Evolutionary conservation across 139 green algal species (phyloP).

Genomic region (Chlamydomonas sp.): DNA sequence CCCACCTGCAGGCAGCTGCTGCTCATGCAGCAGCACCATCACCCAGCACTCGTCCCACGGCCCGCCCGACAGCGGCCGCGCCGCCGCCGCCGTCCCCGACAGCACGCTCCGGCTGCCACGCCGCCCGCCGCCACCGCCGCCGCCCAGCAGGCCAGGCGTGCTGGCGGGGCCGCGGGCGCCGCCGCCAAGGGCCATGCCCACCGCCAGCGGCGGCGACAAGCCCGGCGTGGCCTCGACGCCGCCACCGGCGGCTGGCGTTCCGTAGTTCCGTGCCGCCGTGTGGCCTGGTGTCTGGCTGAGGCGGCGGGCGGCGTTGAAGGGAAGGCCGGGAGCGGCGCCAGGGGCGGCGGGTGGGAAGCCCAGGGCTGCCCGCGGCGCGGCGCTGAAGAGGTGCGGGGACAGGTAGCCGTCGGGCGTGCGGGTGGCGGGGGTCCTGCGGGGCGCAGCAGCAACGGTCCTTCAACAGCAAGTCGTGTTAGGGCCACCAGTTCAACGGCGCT

Average conservation of each 20-base stretch:
- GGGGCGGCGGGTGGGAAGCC: background rate
- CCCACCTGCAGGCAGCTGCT: slow-evolving; percentile 4
- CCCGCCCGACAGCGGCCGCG: background rate
- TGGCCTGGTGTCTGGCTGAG: too few species aligned
- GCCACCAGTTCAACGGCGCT: too few species aligned
- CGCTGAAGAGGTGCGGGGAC: slow-evolving; percentile 50
- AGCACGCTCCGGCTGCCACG: slow-evolving; percentile 7
- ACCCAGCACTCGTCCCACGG: background rate
- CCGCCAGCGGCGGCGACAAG: too few species aligned
- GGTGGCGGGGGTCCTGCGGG: slow-evolving; percentile 1
- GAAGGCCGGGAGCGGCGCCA: too few species aligned
- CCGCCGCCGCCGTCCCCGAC: background rate
- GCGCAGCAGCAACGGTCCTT: background rate
- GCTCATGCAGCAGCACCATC: slow-evolving; percentile 28
- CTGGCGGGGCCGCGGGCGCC: background rate
- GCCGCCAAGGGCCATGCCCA: background rate
- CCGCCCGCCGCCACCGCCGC: background rate
- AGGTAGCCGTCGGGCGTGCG: slow-evolving; percentile 52
- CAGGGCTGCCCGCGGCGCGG: slow-evolving; percentile 17
- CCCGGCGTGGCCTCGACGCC: too few species aligned
- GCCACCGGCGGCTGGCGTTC: too few species aligned
- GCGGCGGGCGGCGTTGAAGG: background rate
- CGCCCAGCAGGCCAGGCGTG: slow-evolving; percentile 22
- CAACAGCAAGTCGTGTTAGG: too few species aligned
- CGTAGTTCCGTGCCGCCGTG: too few species aligned